A percentile compares a stretch with the other conserved stretches of the same genome.
phyloP scores from a whole-genome alignment of 495 filamentous ascomycete species.

The Neurospora intermedia region DNA sequence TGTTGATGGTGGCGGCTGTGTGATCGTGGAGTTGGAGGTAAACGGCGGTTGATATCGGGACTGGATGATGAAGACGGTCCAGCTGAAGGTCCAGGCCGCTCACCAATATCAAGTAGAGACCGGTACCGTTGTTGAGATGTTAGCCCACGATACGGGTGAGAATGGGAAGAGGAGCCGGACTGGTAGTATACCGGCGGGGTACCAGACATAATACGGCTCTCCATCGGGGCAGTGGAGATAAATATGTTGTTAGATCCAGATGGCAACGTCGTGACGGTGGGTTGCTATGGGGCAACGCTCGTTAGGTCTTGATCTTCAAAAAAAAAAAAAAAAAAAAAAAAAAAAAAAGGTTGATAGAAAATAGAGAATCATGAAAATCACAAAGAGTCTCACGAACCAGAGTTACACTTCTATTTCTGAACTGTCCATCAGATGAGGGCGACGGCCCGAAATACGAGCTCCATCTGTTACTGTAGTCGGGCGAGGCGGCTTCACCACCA shows the following conservation, averaged over 20 bases:
- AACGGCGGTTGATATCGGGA: constrained; percentile 13
- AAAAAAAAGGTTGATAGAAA: background rate
- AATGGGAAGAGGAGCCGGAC: constrained; percentile 5
- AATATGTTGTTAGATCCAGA: constrained; percentile 8
- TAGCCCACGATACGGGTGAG: background rate
- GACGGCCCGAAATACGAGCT: constrained; percentile 15
- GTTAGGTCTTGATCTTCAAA: background rate
- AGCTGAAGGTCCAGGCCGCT: constrained; percentile 9
- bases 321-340: background rate
- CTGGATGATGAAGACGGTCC: constrained; percentile 8
- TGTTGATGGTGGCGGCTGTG: background rate
- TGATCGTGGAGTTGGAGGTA: constrained; percentile 11
- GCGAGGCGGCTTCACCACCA: background rate
- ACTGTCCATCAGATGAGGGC: constrained; percentile 15
- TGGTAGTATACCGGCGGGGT: constrained; percentile 30
- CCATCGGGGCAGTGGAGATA: constrained; percentile 8
- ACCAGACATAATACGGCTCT: constrained; percentile 25
- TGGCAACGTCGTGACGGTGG: constrained; percentile 5
- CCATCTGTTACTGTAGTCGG: constrained; percentile 7
- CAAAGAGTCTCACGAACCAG: constrained; percentile 24
- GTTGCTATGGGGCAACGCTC: constrained; percentile 7
- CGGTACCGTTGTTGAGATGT: constrained; percentile 16
- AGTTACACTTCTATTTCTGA: constrained; percentile 34
- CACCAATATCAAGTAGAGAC: constrained; percentile 18
- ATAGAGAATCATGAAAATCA: background rate